These are phyloP conservation scores for Coemansia aciculifera DNA, from an alignment of 192 early-diverging fungal genomes.

Conservation along the genomic window DNA sequence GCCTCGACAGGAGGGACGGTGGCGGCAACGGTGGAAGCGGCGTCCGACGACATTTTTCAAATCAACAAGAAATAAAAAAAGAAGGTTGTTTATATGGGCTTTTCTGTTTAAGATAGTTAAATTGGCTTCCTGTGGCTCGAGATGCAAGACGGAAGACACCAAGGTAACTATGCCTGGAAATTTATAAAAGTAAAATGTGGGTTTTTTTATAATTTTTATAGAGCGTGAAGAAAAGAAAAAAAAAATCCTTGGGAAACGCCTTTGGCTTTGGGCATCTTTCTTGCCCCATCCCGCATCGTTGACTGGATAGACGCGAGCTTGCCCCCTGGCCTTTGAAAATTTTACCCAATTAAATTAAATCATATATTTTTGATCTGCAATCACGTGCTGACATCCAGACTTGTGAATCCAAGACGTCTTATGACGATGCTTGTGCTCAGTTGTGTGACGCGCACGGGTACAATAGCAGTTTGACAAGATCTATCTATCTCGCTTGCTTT, in stretches of 20 bases:
- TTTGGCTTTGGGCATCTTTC: background rate
- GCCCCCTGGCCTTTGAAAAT: background rate
- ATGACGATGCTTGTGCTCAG: background rate
- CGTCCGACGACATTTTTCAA: conserved; percentile 45
- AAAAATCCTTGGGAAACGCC: background rate
- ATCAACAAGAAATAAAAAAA: conserved; percentile 13
- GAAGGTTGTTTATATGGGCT: conserved; percentile 34
- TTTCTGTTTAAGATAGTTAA: conserved; percentile 43
- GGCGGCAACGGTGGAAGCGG: conserved; percentile 32
- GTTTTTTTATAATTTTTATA: conserved; percentile 35
- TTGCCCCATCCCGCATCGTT: background rate
- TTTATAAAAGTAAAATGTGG: conserved; percentile 22
- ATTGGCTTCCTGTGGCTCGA: conserved; percentile 34
- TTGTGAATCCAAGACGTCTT: background rate
- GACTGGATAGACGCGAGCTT: background rate
- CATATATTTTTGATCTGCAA: conserved; percentile 1
- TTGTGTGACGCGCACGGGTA: background rate
- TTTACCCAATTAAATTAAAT: conserved; percentile 3
- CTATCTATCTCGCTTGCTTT: background rate
- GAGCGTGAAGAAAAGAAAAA: conserved; percentile 20
- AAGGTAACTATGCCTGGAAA: conserved; percentile 47
- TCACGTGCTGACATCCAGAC: conserved; percentile 9
- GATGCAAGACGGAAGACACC: conserved; percentile 19
- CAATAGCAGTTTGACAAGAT: background rate
- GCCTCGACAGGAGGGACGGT: conserved; percentile 49